Evolutionary conservation across 768 basidiomycete genomes (phyloP).

Genomic region (Rickenella mellea): DNA sequence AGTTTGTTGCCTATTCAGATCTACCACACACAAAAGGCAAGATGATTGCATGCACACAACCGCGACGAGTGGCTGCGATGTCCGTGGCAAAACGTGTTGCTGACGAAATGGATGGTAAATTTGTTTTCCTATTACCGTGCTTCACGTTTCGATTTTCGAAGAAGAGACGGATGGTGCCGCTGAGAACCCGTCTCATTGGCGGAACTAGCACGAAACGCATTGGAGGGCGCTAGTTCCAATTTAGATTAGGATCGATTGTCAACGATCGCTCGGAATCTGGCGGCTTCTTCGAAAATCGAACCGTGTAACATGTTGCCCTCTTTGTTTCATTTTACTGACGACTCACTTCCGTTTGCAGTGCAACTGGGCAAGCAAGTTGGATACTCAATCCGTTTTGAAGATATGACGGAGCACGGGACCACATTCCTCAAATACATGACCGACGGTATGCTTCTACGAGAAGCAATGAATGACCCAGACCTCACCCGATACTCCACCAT

Average conservation of each 20-base stretch:
- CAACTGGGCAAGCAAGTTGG: constrained; percentile 91
- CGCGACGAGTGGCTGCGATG: constrained; percentile 94
- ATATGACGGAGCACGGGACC: constrained; percentile 81
- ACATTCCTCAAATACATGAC: constrained; percentile 99
- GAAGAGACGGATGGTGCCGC: too few relatives aligned
- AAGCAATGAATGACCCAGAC: constrained; percentile 94
- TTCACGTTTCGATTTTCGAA: background rate
- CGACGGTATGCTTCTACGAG: constrained; percentile 97
- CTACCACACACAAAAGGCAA: constrained; percentile 85
- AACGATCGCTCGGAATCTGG: too few relatives aligned
- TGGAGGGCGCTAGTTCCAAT: too few relatives aligned
- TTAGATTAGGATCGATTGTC: too few relatives aligned
- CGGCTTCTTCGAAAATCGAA: too few relatives aligned
- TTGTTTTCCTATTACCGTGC: background rate
- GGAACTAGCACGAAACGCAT: too few relatives aligned
- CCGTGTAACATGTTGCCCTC: too few relatives aligned
- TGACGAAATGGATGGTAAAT: constrained; percentile 92
- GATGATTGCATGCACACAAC: constrained; percentile 94
- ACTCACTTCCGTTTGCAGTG: constrained; percentile 35
- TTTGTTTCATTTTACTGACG: constrained; percentile 1
- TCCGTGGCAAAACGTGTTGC: constrained; percentile 97
- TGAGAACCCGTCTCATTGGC: too few relatives aligned
- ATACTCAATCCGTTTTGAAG: constrained; percentile 97
- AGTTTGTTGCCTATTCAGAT: constrained; percentile 92
- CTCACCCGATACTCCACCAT: constrained; percentile 91